Percentiles rank a stretch among this genome's conserved stretches.
These are phyloP conservation scores for Aspergillus bridgeri DNA, from an alignment of 495 filamentous ascomycete genomes.

Conservation along the genomic window DNA sequence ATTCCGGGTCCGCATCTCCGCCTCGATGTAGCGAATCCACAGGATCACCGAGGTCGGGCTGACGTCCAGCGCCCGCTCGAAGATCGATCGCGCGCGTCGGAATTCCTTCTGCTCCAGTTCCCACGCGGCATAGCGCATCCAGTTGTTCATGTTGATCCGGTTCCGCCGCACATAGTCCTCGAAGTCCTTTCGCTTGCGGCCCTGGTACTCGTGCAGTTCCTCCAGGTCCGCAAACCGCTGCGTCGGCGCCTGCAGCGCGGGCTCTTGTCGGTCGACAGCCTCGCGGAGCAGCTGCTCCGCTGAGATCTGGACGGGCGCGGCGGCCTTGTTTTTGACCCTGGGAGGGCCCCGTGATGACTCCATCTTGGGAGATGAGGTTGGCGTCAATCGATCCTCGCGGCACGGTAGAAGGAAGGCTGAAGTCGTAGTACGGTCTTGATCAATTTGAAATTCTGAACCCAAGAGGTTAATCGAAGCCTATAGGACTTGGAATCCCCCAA, in stretches of 20 bases:
- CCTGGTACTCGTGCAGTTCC: conserved; percentile 97
- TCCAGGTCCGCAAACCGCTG: conserved; percentile 95
- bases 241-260: conserved; percentile 80
- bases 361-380: conserved; percentile 50
- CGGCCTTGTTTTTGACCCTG: conserved; percentile 95
- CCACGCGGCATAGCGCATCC: conserved; percentile 97
- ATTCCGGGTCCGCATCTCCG: conserved; percentile 93
- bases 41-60: conserved; percentile 78
- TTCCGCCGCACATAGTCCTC: conserved; percentile 98
- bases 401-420: not conserved
- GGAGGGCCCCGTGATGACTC: conserved; percentile 92
- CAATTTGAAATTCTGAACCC: not conserved
- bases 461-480: not conserved
- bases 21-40: conserved; percentile 89
- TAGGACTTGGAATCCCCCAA: not conserved
- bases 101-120: conserved; percentile 98
- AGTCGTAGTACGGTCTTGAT: not conserved
- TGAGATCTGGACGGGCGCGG: conserved; percentile 85
- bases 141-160: conserved; percentile 94
- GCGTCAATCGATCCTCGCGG: not conserved
- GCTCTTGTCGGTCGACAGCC: conserved; percentile 96
- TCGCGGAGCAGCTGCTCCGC: conserved; percentile 97
- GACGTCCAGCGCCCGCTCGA: conserved; percentile 93
- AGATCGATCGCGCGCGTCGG: conserved; percentile 90
- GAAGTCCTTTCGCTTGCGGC: conserved; percentile 91